These are phyloP conservation scores for Halophytophthora polymorphica DNA, from an alignment of 352 stramenopile genomes.

Conservation along the genomic window DNA sequence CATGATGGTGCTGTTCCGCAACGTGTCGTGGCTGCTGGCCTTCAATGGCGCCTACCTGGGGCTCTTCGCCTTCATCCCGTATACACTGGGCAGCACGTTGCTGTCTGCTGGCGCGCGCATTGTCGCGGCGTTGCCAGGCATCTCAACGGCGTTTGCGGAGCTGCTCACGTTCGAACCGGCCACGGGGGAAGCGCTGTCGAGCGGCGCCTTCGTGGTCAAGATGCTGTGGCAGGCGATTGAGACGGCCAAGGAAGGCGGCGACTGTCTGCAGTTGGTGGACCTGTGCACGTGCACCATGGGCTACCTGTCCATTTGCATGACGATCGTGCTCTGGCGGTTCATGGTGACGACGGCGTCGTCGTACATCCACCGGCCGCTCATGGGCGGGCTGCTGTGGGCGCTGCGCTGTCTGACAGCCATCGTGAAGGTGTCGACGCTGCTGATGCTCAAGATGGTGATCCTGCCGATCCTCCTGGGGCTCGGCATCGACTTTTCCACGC, in stretches of 20 bases:
- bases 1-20: slow-evolving; percentile 92
- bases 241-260: slow-evolving; percentile 54
- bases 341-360: slow-evolving; percentile 82
- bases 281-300: slow-evolving; percentile 75
- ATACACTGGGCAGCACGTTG: slow-evolving; percentile 91
- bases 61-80: slow-evolving; percentile 96
- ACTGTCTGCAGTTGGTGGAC: slow-evolving; percentile 85
- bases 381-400: slow-evolving; percentile 78
- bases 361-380: slow-evolving; percentile 79
- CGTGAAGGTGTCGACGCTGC: slow-evolving; percentile 93
- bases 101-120: slow-evolving; percentile 71
- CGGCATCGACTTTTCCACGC: slow-evolving; percentile 92
- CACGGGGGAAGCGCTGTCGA: slow-evolving; percentile 17
- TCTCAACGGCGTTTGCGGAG: slow-evolving; percentile 19
- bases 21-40: slow-evolving; percentile 95
- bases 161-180: slow-evolving; percentile 19
- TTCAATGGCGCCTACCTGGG: slow-evolving; percentile 97
- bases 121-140: slow-evolving; percentile 42
- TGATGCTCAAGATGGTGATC: slow-evolving; percentile 98
- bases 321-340: slow-evolving; percentile 81
- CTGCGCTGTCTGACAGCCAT: slow-evolving; percentile 80
- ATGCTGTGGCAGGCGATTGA: slow-evolving; percentile 55
- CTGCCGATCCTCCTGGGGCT: slow-evolving; percentile 93
- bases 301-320: slow-evolving; percentile 82
- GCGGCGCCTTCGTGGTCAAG: slow-evolving; percentile 44